These are phyloP conservation scores for Thermochaetoides thermophila DNA, from an alignment of 495 filamentous ascomycete species.

Conservation along the genomic window DNA sequence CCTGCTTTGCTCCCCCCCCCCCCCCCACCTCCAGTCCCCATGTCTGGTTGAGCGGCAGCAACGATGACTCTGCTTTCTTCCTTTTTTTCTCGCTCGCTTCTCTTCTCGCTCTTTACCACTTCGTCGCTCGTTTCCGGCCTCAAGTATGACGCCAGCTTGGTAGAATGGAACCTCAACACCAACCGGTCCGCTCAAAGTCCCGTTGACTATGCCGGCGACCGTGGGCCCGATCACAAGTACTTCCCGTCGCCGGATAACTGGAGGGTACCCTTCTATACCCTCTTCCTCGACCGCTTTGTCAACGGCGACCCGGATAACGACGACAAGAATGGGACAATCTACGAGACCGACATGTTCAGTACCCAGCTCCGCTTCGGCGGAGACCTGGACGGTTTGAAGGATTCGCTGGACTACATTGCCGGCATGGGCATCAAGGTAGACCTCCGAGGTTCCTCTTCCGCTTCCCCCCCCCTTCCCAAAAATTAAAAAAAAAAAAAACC, in stretches of 20 bases:
- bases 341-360: constrained; percentile 52
- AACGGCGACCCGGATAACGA: constrained; percentile 63
- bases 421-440: constrained; percentile 54
- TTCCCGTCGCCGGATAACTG: constrained; percentile 48
- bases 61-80: constrained; percentile 19
- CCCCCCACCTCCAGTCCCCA: constrained; percentile 9
- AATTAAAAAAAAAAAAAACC: too few relatives aligned
- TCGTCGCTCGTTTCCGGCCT: constrained; percentile 26
- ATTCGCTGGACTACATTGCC: constrained; percentile 58
- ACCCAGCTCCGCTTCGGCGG: constrained; percentile 66
- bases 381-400: constrained; percentile 47
- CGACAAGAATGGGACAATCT: constrained; percentile 51
- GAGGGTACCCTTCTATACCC: constrained; percentile 58
- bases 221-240: constrained; percentile 37
- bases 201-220: constrained; percentile 47
- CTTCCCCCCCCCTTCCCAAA: too few relatives aligned
- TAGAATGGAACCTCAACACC: constrained; percentile 47
- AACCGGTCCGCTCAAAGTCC: constrained; percentile 44
- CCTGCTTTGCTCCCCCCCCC: constrained; percentile 10
- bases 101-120: constrained; percentile 15
- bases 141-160: constrained; percentile 38
- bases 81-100: constrained; percentile 15
- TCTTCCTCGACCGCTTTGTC: constrained; percentile 56
- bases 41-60: constrained; percentile 20
- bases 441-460: not conserved